Evolutionary conservation across 805 yeast genomes (phyloP).

Genomic region (Metschnikowia picachoensis): DNA sequence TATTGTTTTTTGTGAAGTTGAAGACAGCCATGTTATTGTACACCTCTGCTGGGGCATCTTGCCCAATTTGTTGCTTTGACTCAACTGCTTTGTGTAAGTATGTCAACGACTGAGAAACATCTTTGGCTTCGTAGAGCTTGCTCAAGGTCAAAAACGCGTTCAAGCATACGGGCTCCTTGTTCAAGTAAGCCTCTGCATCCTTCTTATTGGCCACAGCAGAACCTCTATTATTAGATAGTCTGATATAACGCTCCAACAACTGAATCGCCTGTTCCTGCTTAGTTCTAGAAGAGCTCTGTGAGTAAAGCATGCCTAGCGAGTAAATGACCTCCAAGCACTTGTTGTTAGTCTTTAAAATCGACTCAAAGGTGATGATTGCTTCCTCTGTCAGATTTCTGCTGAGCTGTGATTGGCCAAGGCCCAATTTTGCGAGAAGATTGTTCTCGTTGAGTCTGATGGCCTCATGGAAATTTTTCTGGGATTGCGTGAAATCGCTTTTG

Average conservation of each 20-base stretch:
- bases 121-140: constrained; percentile 62
- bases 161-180: constrained; percentile 54
- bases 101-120: constrained; percentile 62
- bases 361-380: constrained; percentile 81
- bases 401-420: constrained; percentile 81
- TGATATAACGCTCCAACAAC: constrained; percentile 66
- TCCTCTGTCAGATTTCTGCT: constrained; percentile 73
- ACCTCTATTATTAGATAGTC: constrained; percentile 51
- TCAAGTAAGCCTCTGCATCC: constrained; percentile 22
- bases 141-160: constrained; percentile 70
- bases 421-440: constrained; percentile 69
- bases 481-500: constrained; percentile 55
- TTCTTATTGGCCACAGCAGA: constrained; percentile 22
- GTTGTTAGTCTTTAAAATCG: constrained; percentile 59
- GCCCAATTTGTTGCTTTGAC: constrained; percentile 37
- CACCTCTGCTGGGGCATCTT: constrained; percentile 54
- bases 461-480: constrained; percentile 70
- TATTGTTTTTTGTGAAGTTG: constrained; percentile 61
- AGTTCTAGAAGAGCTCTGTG: constrained; percentile 42
- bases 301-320: constrained; percentile 71
- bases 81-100: constrained; percentile 61
- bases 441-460: constrained; percentile 62
- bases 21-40: constrained; percentile 84
- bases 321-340: constrained; percentile 71
- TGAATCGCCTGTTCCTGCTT: constrained; percentile 54